phyloP scores from a whole-genome alignment of 2,329 filamentous ascomycete species.

The Monosporascus sp. region DNA sequence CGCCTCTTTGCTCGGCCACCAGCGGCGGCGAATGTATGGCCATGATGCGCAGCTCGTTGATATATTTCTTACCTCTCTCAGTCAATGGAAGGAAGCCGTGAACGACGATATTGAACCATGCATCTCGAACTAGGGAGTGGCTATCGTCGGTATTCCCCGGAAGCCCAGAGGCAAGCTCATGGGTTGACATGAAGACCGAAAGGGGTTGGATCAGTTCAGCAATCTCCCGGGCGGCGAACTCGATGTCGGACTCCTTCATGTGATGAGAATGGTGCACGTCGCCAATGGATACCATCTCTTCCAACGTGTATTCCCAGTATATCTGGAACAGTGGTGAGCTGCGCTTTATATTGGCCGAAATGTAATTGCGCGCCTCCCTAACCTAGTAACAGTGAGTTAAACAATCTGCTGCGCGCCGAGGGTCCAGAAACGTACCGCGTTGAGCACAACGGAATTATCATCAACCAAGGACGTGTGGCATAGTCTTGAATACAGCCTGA shows the following conservation, averaged over 20 bases:
- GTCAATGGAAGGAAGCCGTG: constrained; percentile 82
- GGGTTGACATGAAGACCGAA: constrained; percentile 72
- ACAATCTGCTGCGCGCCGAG: not conserved
- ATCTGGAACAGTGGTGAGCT: constrained; percentile 74
- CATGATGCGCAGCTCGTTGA: constrained; percentile 74
- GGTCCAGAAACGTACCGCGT: constrained; percentile 54
- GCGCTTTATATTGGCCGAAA: constrained; percentile 64
- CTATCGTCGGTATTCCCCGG: constrained; percentile 58
- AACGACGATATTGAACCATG: constrained; percentile 96
- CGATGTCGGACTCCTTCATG: constrained; percentile 70
- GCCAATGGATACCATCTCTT: constrained; percentile 84
- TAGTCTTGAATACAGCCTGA: constrained; percentile 77
- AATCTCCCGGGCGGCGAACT: constrained; percentile 82
- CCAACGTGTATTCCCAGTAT: constrained; percentile 78
- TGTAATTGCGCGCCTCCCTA: constrained; percentile 70
- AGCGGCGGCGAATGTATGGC: constrained; percentile 83
- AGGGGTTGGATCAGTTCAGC: constrained; percentile 80
- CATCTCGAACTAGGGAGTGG: constrained; percentile 73
- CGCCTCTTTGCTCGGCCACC: constrained; percentile 81
- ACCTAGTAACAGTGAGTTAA: constrained; percentile 38
- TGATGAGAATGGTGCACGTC: constrained; percentile 73
- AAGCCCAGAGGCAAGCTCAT: constrained; percentile 48
- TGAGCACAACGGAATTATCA: constrained; percentile 60
- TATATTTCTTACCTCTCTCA: constrained; percentile 64
- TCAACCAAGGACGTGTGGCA: constrained; percentile 68